Base-by-base conservation (phyloP, 352 stramenopile genomes). In the Phytophthora hibernalis region DNA sequence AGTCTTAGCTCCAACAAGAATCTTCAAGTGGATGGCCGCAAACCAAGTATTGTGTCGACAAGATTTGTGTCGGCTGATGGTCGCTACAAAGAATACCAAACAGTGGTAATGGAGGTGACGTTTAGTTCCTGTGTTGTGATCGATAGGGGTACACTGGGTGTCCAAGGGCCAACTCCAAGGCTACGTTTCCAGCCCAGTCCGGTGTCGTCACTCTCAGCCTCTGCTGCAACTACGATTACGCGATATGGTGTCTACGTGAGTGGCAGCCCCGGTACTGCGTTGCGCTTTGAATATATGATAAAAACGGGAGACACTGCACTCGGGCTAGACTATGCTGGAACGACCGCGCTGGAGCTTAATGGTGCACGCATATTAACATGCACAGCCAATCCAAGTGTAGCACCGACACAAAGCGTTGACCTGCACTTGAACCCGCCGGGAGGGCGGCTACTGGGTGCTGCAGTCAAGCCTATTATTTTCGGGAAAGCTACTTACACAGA, bases 381-480 rank as follows among this genome's bases (percentile, higher is more conserved):
- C 15, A 78, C 81, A 5, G 38, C 79, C 7, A 57, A 75, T 6
- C 53, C 61, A 5, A 63, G 49, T 18, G 47, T 68, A 2, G 21
- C 65, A 1, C 75, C 86, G 3, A 79, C 79, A 0, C 88, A 95
- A 54, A 64, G 47, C 5, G 85, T 80, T 2, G 80, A 96, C 54
- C 52, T 83, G n/a, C 86, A 95, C 42, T 50, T 96, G 21, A 96
- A 96, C 53, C 88, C 88, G 6, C 83, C 87, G 0, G 83, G 85
- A 1, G 85, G 88, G 1, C 62, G 61, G n/a, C 55, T 92, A 8
- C 35, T 85, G 0, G 81, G 79, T 11, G 70, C 40, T 22, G 79
- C 70, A 9, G 68, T 54, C 6, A 81, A 87, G 47, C 47, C 64
- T 3, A 82, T 94, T 30, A 74, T 73, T n/a, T 91, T 91, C 24